Percentiles rank a stretch among this genome's conserved stretches.
phyloP scores from a whole-genome alignment of 2,329 filamentous ascomycete species.

The Trichophyton schoenleinii region DNA sequence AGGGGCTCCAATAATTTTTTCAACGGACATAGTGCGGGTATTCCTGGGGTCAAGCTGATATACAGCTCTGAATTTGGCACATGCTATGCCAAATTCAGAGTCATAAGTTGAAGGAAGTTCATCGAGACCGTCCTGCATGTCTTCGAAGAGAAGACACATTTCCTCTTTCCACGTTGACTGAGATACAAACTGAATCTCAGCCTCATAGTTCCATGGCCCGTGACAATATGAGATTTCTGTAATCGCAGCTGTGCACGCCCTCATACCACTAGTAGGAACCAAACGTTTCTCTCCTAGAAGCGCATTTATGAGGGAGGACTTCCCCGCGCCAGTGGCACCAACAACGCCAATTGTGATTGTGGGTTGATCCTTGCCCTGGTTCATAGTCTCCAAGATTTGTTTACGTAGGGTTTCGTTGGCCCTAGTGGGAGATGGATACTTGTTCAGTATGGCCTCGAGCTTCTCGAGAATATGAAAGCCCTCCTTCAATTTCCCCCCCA shows the following conservation, averaged over 20 bases:
- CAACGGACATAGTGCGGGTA: slow-evolving; percentile 12
- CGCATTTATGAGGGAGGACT: slow-evolving; percentile 52
- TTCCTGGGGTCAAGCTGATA: slow-evolving; percentile 17
- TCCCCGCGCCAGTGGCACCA: slow-evolving; percentile 50
- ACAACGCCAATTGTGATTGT: slow-evolving; percentile 45
- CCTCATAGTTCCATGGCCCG: slow-evolving; percentile 37
- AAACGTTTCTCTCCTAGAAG: slow-evolving; percentile 49
- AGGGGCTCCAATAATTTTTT: slow-evolving; percentile 32
- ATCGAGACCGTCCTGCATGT: slow-evolving; percentile 31
- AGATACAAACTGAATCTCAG: slow-evolving; percentile 47
- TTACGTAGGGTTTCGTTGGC: slow-evolving; percentile 32
- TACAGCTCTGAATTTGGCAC: slow-evolving; percentile 31
- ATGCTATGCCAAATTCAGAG: slow-evolving; percentile 32
- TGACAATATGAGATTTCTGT: slow-evolving; percentile 49
- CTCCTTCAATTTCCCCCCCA: slow-evolving; percentile 11
- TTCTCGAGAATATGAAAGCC: slow-evolving; percentile 26
- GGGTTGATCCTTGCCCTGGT: slow-evolving; percentile 28
- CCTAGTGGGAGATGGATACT: slow-evolving; percentile 12
- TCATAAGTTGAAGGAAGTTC: slow-evolving; percentile 20
- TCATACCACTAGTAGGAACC: slow-evolving; percentile 45
- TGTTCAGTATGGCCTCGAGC: slow-evolving; percentile 23
- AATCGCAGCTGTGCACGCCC: slow-evolving; percentile 49
- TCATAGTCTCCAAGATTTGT: slow-evolving; percentile 31
- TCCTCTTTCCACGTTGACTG: slow-evolving; percentile 42
- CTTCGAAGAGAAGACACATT: slow-evolving; percentile 37